These are phyloP conservation scores for Sequoia sempervirens DNA, from an alignment of 75 land plant species.

Conservation along the genomic window DNA sequence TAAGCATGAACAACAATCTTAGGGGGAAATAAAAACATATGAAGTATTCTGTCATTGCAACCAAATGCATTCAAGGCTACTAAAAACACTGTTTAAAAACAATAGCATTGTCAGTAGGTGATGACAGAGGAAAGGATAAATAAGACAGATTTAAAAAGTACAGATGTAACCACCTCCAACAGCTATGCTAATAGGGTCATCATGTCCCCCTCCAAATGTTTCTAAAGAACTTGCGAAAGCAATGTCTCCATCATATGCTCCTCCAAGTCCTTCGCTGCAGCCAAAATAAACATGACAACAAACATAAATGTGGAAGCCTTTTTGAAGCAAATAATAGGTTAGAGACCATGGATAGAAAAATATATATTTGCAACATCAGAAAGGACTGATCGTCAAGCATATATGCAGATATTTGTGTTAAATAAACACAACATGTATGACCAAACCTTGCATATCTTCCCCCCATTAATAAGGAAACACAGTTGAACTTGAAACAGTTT, in stretches of 20 bases:
- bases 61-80: not conserved
- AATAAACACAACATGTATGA: not conserved
- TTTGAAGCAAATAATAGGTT: not conserved
- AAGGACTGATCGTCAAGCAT: not conserved
- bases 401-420: not conserved
- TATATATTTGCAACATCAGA: not conserved
- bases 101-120: not conserved
- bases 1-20: not conserved
- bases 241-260: conserved; percentile 76
- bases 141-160: not conserved
- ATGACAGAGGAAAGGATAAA: not conserved
- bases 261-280: conserved; percentile 74
- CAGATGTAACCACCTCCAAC: conserved; percentile 71
- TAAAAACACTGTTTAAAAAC: not conserved
- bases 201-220: conserved; percentile 90
- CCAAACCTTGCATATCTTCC: not conserved
- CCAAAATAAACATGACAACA: not conserved
- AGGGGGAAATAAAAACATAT: not conserved
- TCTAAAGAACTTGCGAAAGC: conserved; percentile 89
- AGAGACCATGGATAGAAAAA: not conserved
- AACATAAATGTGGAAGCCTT: not conserved
- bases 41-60: not conserved
- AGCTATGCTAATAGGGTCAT: conserved; percentile 92
- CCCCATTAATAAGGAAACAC: not conserved
- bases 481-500: not conserved